Percentiles rank a stretch among this genome's conserved stretches.
phyloP scores from a whole-genome alignment of 352 stramenopile species.

The Phytophthora brassicae region DNA sequence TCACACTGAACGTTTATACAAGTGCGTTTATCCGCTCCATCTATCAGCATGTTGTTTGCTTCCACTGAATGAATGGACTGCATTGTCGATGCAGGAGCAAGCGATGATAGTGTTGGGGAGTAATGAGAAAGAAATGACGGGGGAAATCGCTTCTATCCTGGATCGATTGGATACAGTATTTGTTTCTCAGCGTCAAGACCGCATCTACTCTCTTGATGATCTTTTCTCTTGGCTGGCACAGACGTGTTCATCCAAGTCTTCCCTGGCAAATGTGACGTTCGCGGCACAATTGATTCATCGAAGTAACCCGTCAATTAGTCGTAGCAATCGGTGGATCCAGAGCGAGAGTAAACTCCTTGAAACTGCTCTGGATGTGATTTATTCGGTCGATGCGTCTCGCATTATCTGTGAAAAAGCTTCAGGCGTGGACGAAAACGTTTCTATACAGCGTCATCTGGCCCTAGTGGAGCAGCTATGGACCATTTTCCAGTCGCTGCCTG shows the following conservation, averaged over 20 bases:
- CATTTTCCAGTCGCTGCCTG: conserved; percentile 76
- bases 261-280: conserved; percentile 40
- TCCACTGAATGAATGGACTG: conserved; percentile 54
- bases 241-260: conserved; percentile 31
- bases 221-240: conserved; percentile 53
- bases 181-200: conserved; percentile 39
- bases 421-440: conserved; percentile 17
- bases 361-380: conserved; percentile 61
- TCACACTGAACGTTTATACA: conserved; percentile 60
- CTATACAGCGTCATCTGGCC: conserved; percentile 23
- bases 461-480: conserved; percentile 68
- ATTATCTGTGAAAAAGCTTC: conserved; percentile 16
- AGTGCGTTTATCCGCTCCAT: conserved; percentile 51
- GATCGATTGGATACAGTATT: conserved; percentile 56
- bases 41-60: conserved; percentile 44
- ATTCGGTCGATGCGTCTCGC: conserved; percentile 25
- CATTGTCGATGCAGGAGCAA: conserved; percentile 64
- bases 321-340: conserved; percentile 60
- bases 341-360: conserved; percentile 50
- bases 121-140: conserved; percentile 14
- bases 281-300: conserved; percentile 59
- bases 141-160: conserved; percentile 25
- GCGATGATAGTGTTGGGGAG: conserved; percentile 42
- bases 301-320: conserved; percentile 57
- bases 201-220: conserved; percentile 47